A percentile compares a stretch with the other conserved stretches of the same genome.
phyloP scores from a whole-genome alignment of 2,329 filamentous ascomycete genomes.

The Xylariaceae sp. region DNA sequence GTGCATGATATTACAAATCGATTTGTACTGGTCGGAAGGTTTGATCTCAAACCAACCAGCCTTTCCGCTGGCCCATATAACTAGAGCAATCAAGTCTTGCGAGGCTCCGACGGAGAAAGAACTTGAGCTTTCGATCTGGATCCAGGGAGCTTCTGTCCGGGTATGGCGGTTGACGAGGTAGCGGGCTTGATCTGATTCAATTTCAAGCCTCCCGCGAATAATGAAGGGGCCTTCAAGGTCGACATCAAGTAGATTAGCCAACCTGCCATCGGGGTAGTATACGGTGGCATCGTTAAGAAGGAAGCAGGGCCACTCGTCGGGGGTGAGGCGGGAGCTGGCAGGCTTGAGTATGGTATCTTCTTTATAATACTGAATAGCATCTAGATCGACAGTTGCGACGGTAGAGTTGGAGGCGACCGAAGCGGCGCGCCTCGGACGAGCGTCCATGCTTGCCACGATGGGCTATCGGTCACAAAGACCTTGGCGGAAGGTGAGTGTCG shows the following conservation, averaged over 20 bases:
- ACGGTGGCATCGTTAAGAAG: conserved; percentile 57
- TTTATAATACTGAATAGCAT: conserved; percentile 25
- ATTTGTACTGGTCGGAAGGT: conserved; percentile 53
- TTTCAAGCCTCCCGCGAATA: conserved; percentile 55
- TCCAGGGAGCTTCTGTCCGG: conserved; percentile 28
- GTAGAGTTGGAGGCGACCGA: conserved; percentile 37
- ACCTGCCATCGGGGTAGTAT: conserved; percentile 49
- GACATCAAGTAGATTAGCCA: conserved; percentile 58
- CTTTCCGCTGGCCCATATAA: conserved; percentile 62
- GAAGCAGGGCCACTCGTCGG: conserved; percentile 58
- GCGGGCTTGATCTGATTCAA: conserved; percentile 38
- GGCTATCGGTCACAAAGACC: too few species aligned
- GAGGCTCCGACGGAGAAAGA: conserved; percentile 49
- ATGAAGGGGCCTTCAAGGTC: conserved; percentile 56
- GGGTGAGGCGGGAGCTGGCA: conserved; percentile 27
- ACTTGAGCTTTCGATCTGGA: conserved; percentile 50
- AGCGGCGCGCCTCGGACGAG: conserved; percentile 31
- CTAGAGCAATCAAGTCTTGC: conserved; percentile 44
- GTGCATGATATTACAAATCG: conserved; percentile 55
- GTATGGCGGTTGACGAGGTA: conserved; percentile 24
- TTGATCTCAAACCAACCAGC: conserved; percentile 67
- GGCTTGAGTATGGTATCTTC: conserved; percentile 35
- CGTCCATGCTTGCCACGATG: conserved; percentile 26
- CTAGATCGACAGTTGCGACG: conserved; percentile 37
- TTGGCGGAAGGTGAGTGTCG: too few species aligned